Evolutionary conservation across 192 early-diverging fungal species (phyloP).

Genomic region (Coemansia sp.): DNA sequence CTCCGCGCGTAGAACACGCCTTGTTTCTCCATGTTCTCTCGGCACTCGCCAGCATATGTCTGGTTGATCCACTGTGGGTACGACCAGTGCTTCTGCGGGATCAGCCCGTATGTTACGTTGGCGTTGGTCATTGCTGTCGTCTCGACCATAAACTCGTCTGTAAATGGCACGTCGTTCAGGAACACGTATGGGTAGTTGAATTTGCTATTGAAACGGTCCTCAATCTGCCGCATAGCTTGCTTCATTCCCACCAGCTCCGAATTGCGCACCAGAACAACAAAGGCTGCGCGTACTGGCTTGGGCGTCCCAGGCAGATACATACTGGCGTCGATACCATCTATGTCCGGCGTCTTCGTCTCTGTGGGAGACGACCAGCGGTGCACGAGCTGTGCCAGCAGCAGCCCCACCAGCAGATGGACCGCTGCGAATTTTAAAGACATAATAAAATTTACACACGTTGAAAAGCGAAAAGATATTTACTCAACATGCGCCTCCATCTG

Average conservation of each 20-base stretch:
- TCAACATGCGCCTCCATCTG: constrained; percentile 35
- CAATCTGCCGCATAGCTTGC: constrained; percentile 66
- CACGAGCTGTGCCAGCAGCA: constrained; percentile 23
- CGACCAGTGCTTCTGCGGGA: constrained; percentile 76
- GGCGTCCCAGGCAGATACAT: constrained; percentile 17
- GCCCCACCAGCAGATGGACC: constrained; percentile 24
- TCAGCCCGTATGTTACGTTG: constrained; percentile 60
- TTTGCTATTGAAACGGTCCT: constrained; percentile 75
- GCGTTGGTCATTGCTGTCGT: constrained; percentile 58
- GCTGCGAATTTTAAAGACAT: constrained; percentile 7
- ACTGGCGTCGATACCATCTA: constrained; percentile 12
- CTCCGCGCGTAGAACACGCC: constrained; percentile 63
- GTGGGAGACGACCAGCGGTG: constrained; percentile 1
- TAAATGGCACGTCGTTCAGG: constrained; percentile 76
- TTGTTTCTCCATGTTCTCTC: constrained; percentile 55
- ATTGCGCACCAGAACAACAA: constrained; percentile 78
- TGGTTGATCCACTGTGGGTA: constrained; percentile 77
- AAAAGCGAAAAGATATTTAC: not conserved
- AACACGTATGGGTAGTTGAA: constrained; percentile 88
- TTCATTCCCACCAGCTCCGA: constrained; percentile 62
- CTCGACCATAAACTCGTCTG: constrained; percentile 61
- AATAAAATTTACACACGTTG: not conserved
- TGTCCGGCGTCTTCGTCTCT: not conserved
- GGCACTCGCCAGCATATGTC: constrained; percentile 51
- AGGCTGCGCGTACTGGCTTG: constrained; percentile 57